Base-by-base conservation (phyloP, 495 filamentous ascomycete species). In the Pseudoneurospora amorphoporcata region DNA sequence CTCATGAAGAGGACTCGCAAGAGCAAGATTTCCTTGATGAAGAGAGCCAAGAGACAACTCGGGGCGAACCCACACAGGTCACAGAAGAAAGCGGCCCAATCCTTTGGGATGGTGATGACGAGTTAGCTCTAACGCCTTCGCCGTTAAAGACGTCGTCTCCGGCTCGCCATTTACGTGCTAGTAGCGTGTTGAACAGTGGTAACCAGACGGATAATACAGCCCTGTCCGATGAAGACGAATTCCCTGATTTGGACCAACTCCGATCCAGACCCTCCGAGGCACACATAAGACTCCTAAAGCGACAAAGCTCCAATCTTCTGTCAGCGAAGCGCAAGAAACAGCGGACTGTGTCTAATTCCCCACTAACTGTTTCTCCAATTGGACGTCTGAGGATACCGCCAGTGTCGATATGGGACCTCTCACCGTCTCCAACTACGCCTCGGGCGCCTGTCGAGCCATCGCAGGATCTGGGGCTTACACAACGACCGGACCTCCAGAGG, bases 21-120 rank as follows among this genome's bases (percentile, higher is more conserved):
- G 84, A 88, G 7, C 77, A 80, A 65, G 87, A 89, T 19, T 85
- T 81, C 37, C 74, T 81, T 68, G 69, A 72, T 3, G 88, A 86
- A 47, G 87, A 89, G 69, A 87, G 81, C 61, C 83, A 84, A 71
- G 79, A 79, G 39, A 79, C 76, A 4, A 75, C 40, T 12, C 70
- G 39, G 3, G 72, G 69, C 29, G 78, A 77, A 8, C 71, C 76
- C 37, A 73, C 71, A 9, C 79, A 72, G 37, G 71, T 72, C 39
- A 76, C 69, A 3, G 81, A 79, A 17, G 79, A 81, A 37, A 82
- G 76, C 45, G 77, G 74, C 4, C 74, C 70, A 16, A 73, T 77
- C 8, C 74, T 77, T 6, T 76, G 74, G 3, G 73, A 72, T 23
- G 74, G 71, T 10, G 43, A 77, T 42, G 72, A 75, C n/a, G 74